Evolutionary conservation across 768 basidiomycete genomes (phyloP).

Genomic region (Asterophora parasitica): DNA sequence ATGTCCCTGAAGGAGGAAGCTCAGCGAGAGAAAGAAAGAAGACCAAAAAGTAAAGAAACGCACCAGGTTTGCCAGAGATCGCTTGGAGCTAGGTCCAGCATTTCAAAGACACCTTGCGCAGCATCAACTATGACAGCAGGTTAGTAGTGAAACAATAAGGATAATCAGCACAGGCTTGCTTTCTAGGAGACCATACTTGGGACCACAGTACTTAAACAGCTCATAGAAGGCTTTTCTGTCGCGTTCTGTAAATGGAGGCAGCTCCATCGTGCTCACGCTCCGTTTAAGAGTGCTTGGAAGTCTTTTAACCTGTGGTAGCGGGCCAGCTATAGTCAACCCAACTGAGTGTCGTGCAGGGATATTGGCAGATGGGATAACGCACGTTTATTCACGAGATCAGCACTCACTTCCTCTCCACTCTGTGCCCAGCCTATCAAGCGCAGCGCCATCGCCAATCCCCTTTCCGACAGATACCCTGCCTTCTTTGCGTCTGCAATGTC

Average conservation of each 20-base stretch:
- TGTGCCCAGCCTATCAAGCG: slow-evolving; percentile 67
- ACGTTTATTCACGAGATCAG: slow-evolving; percentile 42
- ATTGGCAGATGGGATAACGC: slow-evolving; percentile 19
- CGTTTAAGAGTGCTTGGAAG: slow-evolving; percentile 10
- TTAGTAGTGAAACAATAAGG: background rate
- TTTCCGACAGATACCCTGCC: slow-evolving; percentile 49
- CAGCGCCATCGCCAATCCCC: slow-evolving; percentile 54
- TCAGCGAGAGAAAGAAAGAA: background rate
- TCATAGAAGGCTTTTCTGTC: slow-evolving; percentile 53
- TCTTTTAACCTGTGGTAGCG: slow-evolving; percentile 35
- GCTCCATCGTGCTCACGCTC: slow-evolving; percentile 11
- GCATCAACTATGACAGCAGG: slow-evolving; percentile 39
- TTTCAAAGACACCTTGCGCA: slow-evolving; percentile 59
- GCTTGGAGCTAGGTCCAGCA: slow-evolving; percentile 53
- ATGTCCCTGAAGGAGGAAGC: slow-evolving; percentile 41
- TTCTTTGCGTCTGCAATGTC: slow-evolving; percentile 56
- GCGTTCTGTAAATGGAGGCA: slow-evolving; percentile 44
- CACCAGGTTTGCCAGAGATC: slow-evolving; percentile 61
- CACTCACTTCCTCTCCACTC: slow-evolving; percentile 37
- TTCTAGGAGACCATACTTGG: slow-evolving; percentile 47
- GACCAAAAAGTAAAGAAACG: slow-evolving; percentile 11
- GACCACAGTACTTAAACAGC: slow-evolving; percentile 47
- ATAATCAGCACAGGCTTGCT: slow-evolving; percentile 29
- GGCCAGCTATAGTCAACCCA: slow-evolving; percentile 41
- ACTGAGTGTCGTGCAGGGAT: background rate